Evolutionary conservation across 1,139 yeast species (phyloP), one percentile per base, ranked within the genome.

Genomic region (Suhomyces maxii): DNA sequence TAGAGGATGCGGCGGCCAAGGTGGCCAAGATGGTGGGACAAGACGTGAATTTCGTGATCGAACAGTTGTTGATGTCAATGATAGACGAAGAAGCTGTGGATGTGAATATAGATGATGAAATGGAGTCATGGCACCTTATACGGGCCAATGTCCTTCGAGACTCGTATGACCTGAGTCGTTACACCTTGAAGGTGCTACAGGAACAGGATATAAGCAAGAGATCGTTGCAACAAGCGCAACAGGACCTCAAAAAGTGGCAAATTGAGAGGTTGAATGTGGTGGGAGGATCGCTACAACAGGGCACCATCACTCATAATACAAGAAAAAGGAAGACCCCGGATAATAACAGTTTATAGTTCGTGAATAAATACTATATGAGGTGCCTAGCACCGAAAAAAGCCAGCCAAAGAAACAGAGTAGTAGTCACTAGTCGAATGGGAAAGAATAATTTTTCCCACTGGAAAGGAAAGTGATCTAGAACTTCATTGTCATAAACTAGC

Each of bases 61-160:
- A 67, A 26, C 48, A 46, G 39, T 45, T 57, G 6, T 45, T 65
- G 11, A 61, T 65, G 28, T 44, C 52, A 3, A 57, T 67, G 61
- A 54, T 62, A 40, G 67, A 65, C 40, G 58, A 61, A 12, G 59
- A 59, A 2, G 45, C 58, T 7, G 56, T 71, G 5, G 58, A 60
- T 25, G 50, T 66, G 11, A 61, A 58, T 44, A 64, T 73, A 7
- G 71, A 72, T 49, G 69, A 69, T 38, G 57, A 56, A 23, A 46
- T 48, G 6, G 49, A 54, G 1, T 28, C 47, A 6, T 52, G 71
- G 39, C 48, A 47, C 5, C 56, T 70, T 6, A 46, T 51, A 6
- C 59, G 53, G 18, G 53, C 63, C 25, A 37, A 43, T 8, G 52
- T 55, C 8, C 47, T 63, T 12, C 55, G 77, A 40, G 77, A 73